phyloP scores from a whole-genome alignment of 768 basidiomycete genomes.

The Astraeus odoratus region DNA sequence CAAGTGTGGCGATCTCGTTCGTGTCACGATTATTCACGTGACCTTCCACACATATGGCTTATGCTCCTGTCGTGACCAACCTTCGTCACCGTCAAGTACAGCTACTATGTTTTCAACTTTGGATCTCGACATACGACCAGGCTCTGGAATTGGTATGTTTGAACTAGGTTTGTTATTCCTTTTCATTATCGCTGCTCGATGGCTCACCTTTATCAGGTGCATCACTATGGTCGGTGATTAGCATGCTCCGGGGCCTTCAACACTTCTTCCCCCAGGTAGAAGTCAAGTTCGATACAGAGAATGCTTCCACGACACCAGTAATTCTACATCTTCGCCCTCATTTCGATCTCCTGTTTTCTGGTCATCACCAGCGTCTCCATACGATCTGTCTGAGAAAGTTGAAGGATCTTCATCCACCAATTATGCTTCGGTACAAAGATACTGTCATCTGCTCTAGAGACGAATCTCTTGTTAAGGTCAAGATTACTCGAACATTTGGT shows the following conservation, averaged over 20 bases:
- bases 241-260: slow-evolving; percentile 56
- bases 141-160: slow-evolving; percentile 69
- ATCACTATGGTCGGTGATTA: slow-evolving; percentile 74
- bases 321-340: slow-evolving; percentile 76
- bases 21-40: too few species aligned
- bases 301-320: slow-evolving; percentile 62
- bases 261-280: slow-evolving; percentile 76
- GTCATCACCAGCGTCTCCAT: slow-evolving; percentile 69
- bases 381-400: slow-evolving; percentile 69
- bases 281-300: slow-evolving; percentile 73
- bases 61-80: background rate
- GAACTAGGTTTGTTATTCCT: slow-evolving; percentile 48
- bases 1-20: too few species aligned
- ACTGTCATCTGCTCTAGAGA: slow-evolving; percentile 53
- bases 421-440: slow-evolving; percentile 64
- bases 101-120: slow-evolving; percentile 55
- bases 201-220: slow-evolving; percentile 40
- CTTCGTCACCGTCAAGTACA: background rate
- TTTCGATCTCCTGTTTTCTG: slow-evolving; percentile 80
- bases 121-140: slow-evolving; percentile 72
- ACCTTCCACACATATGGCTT: too few species aligned
- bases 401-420: slow-evolving; percentile 58
- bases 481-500: slow-evolving; percentile 68
- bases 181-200: background rate
- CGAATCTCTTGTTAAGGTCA: slow-evolving; percentile 54